A percentile compares a stretch with the other conserved stretches of the same genome.
Evolutionary conservation across 129 eudicot species (phyloP).

Genomic region (Mikania micrantha): DNA sequence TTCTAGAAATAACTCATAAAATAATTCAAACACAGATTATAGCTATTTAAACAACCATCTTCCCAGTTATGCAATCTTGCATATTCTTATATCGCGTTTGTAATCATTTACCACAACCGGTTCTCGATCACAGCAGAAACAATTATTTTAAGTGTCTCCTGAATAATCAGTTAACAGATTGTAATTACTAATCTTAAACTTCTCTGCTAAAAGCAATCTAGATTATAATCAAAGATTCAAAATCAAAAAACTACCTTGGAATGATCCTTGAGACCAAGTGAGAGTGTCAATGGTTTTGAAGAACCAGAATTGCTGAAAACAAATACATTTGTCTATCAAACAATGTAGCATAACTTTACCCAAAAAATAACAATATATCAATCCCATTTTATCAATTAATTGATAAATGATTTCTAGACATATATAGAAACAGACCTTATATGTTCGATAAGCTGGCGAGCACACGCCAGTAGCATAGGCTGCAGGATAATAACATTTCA

Average conservation of each 20-base stretch:
- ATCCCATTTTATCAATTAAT: background rate
- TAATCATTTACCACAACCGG: constrained; percentile 46
- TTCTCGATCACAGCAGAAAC: constrained; percentile 62
- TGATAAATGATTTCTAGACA: too few relatives aligned
- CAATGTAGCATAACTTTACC: background rate
- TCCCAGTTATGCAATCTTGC: background rate
- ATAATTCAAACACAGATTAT: background rate
- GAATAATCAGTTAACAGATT: constrained; percentile 22
- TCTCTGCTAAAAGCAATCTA: background rate
- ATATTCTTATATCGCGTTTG: background rate
- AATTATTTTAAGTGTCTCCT: constrained; percentile 63
- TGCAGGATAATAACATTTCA: constrained; percentile 36
- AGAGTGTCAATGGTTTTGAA: constrained; percentile 56
- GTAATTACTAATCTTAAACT: background rate
- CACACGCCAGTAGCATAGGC: constrained; percentile 80
- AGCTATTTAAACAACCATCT: background rate
- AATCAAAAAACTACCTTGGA: constrained; percentile 45
- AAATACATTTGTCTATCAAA: background rate
- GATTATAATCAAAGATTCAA: background rate
- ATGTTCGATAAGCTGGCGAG: constrained; percentile 83
- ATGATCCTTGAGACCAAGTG: constrained; percentile 89
- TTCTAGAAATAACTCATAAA: background rate
- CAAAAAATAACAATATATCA: too few relatives aligned
- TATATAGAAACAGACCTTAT: constrained; percentile 48
- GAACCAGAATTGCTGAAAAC: constrained; percentile 65